These are phyloP conservation scores for Didymella arachidicola DNA, from an alignment of 2,329 filamentous ascomycete species.

Conservation along the genomic window DNA sequence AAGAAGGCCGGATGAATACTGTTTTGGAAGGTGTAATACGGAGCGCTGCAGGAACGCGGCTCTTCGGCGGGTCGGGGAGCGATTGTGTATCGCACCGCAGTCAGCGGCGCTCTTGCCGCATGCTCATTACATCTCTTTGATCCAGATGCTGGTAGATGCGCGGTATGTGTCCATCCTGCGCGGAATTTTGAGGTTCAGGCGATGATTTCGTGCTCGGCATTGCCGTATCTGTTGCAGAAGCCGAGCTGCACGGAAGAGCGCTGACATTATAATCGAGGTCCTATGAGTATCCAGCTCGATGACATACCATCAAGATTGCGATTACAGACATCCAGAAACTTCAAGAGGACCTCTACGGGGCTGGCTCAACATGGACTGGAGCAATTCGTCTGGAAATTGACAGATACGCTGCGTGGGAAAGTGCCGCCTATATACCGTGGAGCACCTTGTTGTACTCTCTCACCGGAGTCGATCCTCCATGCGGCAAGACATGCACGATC, in stretches of 20 bases:
- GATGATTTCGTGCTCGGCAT: neutral
- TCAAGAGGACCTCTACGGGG: too few relatives aligned
- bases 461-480: neutral
- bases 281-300: neutral
- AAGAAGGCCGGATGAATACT: constrained; percentile 10
- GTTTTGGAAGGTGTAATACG: constrained; percentile 20
- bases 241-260: neutral
- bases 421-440: constrained; percentile 10
- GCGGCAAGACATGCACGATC: constrained; percentile 8
- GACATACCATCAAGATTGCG: neutral
- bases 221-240: neutral
- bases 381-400: too few relatives aligned
- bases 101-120: constrained; percentile 7
- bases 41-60: constrained; percentile 19
- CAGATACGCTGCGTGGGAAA: neutral
- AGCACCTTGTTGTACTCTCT: constrained; percentile 19
- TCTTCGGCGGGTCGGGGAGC: constrained; percentile 8
- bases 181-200: neutral
- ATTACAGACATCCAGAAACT: neutral
- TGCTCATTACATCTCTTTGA: neutral
- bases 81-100: constrained; percentile 15
- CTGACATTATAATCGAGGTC: neutral
- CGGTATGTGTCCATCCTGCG: neutral
- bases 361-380: neutral
- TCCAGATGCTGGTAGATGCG: neutral